Evolutionary conservation across 176 grass and related monocot genomes (phyloP).

Genomic region (Aegilops speltoides): DNA sequence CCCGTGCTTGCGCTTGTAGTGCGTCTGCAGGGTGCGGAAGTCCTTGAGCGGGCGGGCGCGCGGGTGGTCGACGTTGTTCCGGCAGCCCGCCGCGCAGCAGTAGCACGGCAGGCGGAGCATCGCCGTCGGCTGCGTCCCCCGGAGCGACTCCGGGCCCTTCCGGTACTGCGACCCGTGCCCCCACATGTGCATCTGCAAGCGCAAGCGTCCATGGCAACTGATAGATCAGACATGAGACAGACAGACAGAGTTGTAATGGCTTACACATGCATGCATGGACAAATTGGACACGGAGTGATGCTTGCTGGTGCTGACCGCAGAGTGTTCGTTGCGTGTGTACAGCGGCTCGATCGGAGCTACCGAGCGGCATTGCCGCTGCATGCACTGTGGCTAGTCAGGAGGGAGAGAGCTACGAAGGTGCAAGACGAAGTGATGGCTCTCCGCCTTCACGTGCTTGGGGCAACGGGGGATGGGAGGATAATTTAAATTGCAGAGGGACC

Average conservation of each 20-base stretch:
- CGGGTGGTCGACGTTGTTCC: slow-evolving; percentile 87
- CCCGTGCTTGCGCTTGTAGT: slow-evolving; percentile 90
- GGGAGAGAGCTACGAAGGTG: slow-evolving; percentile 23
- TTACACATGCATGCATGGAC: slow-evolving; percentile 8
- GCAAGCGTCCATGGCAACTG: not conserved
- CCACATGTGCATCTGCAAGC: slow-evolving; percentile 85
- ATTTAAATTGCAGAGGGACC: slow-evolving; percentile 39
- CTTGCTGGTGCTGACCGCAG: not conserved
- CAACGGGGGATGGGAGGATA: slow-evolving; percentile 18
- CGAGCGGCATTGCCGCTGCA: not conserved
- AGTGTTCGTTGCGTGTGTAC: not conserved
- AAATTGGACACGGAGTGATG: not conserved
- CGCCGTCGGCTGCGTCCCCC: slow-evolving; percentile 79
- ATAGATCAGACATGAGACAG: not conserved
- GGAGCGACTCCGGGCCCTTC: slow-evolving; percentile 74
- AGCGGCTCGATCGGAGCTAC: not conserved
- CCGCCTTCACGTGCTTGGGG: slow-evolving; percentile 36
- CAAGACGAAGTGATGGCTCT: slow-evolving; percentile 32
- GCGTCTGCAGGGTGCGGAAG: slow-evolving; percentile 86
- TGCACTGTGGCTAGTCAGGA: slow-evolving; percentile 17
- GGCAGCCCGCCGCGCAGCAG: slow-evolving; percentile 83
- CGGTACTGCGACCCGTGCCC: slow-evolving; percentile 86
- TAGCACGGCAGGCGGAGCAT: slow-evolving; percentile 89
- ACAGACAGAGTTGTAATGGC: not conserved
- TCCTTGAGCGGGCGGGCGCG: slow-evolving; percentile 77